A percentile compares a stretch with the other conserved stretches of the same genome.
Evolutionary conservation across 2,329 filamentous ascomycete species (phyloP).

Genomic region (Fusarium compactum): DNA sequence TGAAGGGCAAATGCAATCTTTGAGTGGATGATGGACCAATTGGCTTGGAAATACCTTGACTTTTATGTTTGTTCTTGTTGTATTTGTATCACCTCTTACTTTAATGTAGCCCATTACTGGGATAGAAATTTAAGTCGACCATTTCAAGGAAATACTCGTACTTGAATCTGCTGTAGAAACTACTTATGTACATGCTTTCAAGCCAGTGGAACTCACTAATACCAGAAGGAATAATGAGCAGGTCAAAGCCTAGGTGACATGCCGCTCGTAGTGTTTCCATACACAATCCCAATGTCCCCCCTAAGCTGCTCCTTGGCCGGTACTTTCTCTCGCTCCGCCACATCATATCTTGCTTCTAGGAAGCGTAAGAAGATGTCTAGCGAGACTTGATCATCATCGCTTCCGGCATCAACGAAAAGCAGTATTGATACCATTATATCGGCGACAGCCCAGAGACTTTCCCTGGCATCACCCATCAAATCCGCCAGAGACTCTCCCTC

Average conservation of each 20-base stretch:
- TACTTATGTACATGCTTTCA: not conserved
- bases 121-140: not conserved
- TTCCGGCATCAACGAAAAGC: slow-evolving; percentile 56
- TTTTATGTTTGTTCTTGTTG: not conserved
- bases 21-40: not conserved
- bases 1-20: slow-evolving; percentile 47
- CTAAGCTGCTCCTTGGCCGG: slow-evolving; percentile 46
- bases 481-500: slow-evolving; percentile 51
- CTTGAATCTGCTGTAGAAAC: not conserved
- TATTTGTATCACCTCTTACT: not conserved
- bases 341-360: slow-evolving; percentile 47
- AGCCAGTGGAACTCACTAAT: not conserved
- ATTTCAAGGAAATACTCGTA: not conserved
- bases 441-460: slow-evolving; percentile 58
- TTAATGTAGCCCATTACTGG: not conserved
- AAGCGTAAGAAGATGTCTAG: slow-evolving; percentile 58
- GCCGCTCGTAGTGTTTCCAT: slow-evolving; percentile 44
- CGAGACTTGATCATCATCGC: slow-evolving; percentile 53
- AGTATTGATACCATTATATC: slow-evolving; percentile 60
- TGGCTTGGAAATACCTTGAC: not conserved
- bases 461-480: slow-evolving; percentile 61
- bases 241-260: slow-evolving; percentile 44
- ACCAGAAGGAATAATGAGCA: no score
- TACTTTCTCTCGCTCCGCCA: slow-evolving; percentile 32
- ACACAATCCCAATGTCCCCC: slow-evolving; percentile 53